phyloP scores from a whole-genome alignment of 2,329 filamentous ascomycete genomes.

The Penicillium sp. region DNA sequence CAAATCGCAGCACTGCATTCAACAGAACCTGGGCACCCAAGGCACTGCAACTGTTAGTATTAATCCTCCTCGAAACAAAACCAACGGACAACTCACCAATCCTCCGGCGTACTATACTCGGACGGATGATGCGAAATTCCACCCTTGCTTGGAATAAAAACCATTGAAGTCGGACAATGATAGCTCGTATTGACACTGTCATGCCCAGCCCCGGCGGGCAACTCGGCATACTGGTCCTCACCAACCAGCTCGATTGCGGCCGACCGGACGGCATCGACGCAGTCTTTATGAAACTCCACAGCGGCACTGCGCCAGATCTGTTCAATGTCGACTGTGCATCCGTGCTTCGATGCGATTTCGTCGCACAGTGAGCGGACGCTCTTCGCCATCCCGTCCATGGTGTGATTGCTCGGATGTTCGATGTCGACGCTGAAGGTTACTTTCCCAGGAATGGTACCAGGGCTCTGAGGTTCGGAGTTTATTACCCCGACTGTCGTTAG shows the following conservation, averaged over 20 bases:
- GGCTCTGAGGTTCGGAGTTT: no score
- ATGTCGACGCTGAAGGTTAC: no score
- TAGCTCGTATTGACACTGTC: not conserved
- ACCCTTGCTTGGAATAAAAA: not conserved
- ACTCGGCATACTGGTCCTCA: constrained; percentile 1
- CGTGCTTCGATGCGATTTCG: not conserved
- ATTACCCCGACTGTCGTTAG: not conserved
- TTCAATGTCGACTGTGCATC: not conserved
- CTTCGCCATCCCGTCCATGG: no score
- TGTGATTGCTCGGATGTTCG: no score
- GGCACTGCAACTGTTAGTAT: not conserved
- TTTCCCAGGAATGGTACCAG: no score
- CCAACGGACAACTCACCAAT: not conserved
- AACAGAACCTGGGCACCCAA: not conserved
- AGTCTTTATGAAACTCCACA: no score
- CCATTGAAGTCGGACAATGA: not conserved
- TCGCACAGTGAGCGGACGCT: not conserved
- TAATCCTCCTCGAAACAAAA: no score
- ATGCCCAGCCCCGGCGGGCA: not conserved
- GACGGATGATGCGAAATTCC: constrained; percentile 2
- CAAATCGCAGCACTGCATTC: constrained; percentile 1
- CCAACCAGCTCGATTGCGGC: not conserved
- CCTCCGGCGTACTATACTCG: constrained; percentile 2
- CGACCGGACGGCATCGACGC: no score
- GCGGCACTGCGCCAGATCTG: not conserved